phyloP scores from a whole-genome alignment of 768 basidiomycete genomes.

The Lanmaoa pseudosensibilis region DNA sequence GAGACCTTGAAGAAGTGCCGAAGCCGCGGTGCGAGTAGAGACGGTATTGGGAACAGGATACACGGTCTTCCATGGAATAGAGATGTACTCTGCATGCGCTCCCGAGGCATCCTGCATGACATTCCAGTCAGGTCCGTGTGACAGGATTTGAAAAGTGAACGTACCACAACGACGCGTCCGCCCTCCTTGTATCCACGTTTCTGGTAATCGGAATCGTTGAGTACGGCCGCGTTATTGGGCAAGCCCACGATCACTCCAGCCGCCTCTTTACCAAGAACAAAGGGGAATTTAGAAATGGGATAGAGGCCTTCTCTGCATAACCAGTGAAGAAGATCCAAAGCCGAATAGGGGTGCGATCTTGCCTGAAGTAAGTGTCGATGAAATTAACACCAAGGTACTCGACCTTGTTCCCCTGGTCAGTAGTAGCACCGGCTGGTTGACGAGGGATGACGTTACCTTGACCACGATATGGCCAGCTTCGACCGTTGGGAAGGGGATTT shows the following conservation, averaged over 20 bases:
- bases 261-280: slow-evolving; percentile 73
- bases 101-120: slow-evolving; percentile 43
- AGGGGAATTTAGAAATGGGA: slow-evolving; percentile 55
- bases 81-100: slow-evolving; percentile 70
- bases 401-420: slow-evolving; percentile 40
- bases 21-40: slow-evolving; percentile 62
- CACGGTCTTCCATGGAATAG: slow-evolving; percentile 59
- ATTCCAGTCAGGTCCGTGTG: not conserved
- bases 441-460: slow-evolving; percentile 24
- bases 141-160: slow-evolving; percentile 19
- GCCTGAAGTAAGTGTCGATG: slow-evolving; percentile 82
- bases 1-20: slow-evolving; percentile 69
- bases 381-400: slow-evolving; percentile 86
- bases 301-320: slow-evolving; percentile 63
- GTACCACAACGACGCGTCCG: slow-evolving; percentile 68
- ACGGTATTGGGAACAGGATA: slow-evolving; percentile 66
- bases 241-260: slow-evolving; percentile 75
- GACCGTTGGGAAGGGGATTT: slow-evolving; percentile 65
- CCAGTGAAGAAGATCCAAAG: not conserved
- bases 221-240: slow-evolving; percentile 62
- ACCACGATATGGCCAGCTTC: slow-evolving; percentile 58
- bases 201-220: slow-evolving; percentile 63
- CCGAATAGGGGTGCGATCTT: slow-evolving; percentile 17
- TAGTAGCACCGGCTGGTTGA: not conserved
- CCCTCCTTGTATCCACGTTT: slow-evolving; percentile 66